A percentile compares a stretch with the other conserved stretches of the same genome.
These are phyloP conservation scores for Guyanaporus albipodus DNA, from an alignment of 768 basidiomycete species.

Conservation along the genomic window DNA sequence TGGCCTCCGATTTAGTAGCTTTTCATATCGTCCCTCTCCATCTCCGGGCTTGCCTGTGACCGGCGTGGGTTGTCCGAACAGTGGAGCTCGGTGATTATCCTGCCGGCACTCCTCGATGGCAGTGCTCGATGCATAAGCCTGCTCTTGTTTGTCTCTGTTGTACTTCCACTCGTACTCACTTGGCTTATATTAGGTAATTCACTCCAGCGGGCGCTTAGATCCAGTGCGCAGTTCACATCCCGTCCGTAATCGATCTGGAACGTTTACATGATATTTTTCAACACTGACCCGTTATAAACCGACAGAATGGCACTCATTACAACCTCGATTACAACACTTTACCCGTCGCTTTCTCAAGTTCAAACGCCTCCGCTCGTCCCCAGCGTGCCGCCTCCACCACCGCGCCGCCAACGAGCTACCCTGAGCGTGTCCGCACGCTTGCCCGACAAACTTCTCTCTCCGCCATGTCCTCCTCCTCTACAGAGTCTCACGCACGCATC, in stretches of 20 bases:
- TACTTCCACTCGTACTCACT: slow-evolving; percentile 4
- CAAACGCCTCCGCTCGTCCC: slow-evolving; percentile 4
- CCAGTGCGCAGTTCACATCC: slow-evolving; percentile 12
- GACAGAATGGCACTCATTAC: slow-evolving; percentile 10
- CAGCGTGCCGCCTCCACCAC: no score
- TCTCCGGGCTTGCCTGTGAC: slow-evolving; percentile 13
- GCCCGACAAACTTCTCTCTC: slow-evolving; percentile 7
- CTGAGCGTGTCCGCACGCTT: slow-evolving; percentile 8
- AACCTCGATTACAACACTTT: slow-evolving; percentile 1
- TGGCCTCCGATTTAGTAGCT: slow-evolving; percentile 6
- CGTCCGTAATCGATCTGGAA: slow-evolving; percentile 17
- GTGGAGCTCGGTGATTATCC: slow-evolving; percentile 21
- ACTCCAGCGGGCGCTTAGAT: slow-evolving; percentile 22
- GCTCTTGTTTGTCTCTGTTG: slow-evolving; percentile 14
- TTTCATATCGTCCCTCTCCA: slow-evolving; percentile 14
- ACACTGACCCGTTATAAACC: slow-evolving; percentile 24
- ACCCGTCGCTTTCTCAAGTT: slow-evolving; percentile 2
- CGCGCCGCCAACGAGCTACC: slow-evolving; percentile 21
- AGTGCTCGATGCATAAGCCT: no score
- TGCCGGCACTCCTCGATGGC: no score
- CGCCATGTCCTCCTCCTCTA: background rate
- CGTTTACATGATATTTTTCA: slow-evolving; percentile 8
- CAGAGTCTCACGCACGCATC: background rate
- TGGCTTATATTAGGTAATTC: slow-evolving; percentile 28
- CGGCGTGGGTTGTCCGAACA: slow-evolving; percentile 12